phyloP scores from a whole-genome alignment of 1,139 yeast genomes.

The Meyerozyma sp. region DNA sequence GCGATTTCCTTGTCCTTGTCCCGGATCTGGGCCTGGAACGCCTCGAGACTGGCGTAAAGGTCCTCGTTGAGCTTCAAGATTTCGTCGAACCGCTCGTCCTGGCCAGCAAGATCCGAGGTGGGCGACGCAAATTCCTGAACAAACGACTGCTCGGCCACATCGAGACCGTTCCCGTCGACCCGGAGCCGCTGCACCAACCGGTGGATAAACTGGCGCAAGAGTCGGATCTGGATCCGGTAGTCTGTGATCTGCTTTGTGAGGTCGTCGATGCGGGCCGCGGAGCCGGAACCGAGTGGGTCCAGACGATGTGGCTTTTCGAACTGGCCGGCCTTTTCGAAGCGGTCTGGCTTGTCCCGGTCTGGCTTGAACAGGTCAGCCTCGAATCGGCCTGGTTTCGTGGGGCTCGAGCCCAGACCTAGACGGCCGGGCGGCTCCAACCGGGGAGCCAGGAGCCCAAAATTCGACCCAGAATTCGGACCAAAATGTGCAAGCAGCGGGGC shows the following conservation, averaged over 20 bases:
- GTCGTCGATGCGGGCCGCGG: conserved; percentile 22
- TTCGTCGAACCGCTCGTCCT: conserved; percentile 29
- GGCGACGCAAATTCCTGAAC: conserved; percentile 10
- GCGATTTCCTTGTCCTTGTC: conserved; percentile 19
- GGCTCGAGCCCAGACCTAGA: too few relatives aligned
- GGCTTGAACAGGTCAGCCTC: too few relatives aligned
- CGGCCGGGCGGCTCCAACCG: not conserved
- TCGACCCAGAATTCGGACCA: not conserved
- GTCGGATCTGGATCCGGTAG: conserved; percentile 38
- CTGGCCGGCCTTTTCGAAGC: not conserved
- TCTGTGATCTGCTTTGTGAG: conserved; percentile 37
- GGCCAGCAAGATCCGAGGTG: conserved; percentile 4
- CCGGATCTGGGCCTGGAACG: conserved; percentile 25
- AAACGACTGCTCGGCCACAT: conserved; percentile 5
- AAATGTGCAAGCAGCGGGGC: too few relatives aligned
- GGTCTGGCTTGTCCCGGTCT: not conserved
- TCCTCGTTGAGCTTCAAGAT: conserved; percentile 34
- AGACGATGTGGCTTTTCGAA: not conserved
- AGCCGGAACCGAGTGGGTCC: conserved; percentile 4
- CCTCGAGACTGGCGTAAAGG: conserved; percentile 31
- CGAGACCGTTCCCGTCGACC: conserved; percentile 6
- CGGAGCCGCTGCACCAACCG: conserved; percentile 26
- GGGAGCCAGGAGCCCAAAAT: not conserved
- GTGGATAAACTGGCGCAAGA: conserved; percentile 39
- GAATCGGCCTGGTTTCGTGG: too few relatives aligned